phyloP scores from a whole-genome alignment of 2,329 filamentous ascomycete genomes.

The Ophiosphaerella korrae region DNA sequence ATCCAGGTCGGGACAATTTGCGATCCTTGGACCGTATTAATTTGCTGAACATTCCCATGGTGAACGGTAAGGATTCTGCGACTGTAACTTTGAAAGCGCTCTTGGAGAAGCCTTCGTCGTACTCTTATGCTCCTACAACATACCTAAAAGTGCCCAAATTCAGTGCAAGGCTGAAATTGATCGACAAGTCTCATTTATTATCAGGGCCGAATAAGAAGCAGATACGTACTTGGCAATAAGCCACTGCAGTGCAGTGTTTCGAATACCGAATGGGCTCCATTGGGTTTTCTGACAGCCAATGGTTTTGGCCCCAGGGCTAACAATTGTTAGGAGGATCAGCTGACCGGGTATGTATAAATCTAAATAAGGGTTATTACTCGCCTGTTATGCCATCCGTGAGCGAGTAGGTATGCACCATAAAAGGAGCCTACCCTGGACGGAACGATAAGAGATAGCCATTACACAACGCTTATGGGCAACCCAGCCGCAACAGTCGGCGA shows the following conservation, averaged over 20 bases:
- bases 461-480: no score
- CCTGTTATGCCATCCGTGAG: not conserved
- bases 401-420: not conserved
- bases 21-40: no score
- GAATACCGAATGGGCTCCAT: not conserved
- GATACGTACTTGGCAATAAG: not conserved
- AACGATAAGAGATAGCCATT: not conserved
- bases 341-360: not conserved
- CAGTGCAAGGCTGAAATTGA: not conserved
- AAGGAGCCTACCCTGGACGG: not conserved
- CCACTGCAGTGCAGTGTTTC: conserved; percentile 1
- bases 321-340: not conserved
- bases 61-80: no score
- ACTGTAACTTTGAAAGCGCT: no score
- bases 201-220: not conserved
- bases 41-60: no score
- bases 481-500: no score
- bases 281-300: not conserved
- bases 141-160: not conserved
- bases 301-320: not conserved
- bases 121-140: no score
- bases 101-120: no score
- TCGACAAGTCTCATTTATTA: not conserved
- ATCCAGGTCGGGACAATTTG: no score
- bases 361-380: not conserved